Evolutionary conservation across 176 grass and related monocot species (phyloP), one percentile per base, ranked within the genome.

Genomic region (Lolium rigidum): DNA sequence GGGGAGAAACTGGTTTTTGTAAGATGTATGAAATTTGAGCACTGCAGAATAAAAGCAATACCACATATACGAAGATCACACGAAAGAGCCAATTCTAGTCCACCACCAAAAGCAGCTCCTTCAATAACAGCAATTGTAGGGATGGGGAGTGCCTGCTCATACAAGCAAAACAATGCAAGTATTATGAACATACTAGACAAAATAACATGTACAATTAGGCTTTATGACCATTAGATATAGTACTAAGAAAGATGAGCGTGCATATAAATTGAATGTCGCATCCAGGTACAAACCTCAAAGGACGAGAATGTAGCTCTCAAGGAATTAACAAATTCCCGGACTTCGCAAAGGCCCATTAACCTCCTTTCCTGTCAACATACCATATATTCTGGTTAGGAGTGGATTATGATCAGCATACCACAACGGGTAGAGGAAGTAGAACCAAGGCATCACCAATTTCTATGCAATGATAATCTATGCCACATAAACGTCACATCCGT

Each of bases 21-120:
- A 49, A 80, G 41, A 75, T 18, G 7, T 8, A 58, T 31, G 7
- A 37, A 31, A 76, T 71, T 38, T 50, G 2, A 74, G 46, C 13
- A 24, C 13, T 66, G 17, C 20, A 60, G 56, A 31, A 17, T 70
- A 64, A 82, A 89, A 77, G 9, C 20, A 78, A 46, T 93, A 99
- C 97, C 94, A 74, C 92, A 99, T 76, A 99, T 85, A 62, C 92
- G 92, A 78, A 96, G 83, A 89, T 99, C 94, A 60, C 97, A 99
- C 52, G 92, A 96, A 77, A 99, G 92, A 87, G 84, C 94, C 88
- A 99, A 84, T 90, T 99, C 94, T 80, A 94, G 80, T 9, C 94
- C 97, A 41, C 94, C 92, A 16, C 97, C 97, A 46, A 96, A 89
- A 64, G 97, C 94, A 79, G 89, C 94, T 81, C 97, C 97, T 96